Evolutionary conservation across 768 basidiomycete species (phyloP).

Genomic region (Sistotremastrum niveocremeum): DNA sequence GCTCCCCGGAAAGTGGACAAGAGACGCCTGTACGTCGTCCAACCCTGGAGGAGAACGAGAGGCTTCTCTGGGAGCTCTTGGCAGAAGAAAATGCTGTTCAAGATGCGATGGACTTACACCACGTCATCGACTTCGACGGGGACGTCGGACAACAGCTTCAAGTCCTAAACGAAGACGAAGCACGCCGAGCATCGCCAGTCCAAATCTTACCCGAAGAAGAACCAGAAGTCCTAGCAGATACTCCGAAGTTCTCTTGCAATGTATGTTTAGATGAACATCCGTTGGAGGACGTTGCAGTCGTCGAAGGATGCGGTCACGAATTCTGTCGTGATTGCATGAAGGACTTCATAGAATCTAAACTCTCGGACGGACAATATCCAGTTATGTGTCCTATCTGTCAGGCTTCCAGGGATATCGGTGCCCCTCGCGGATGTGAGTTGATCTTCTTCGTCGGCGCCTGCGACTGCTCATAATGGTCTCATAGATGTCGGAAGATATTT

Average conservation of each 20-base stretch:
- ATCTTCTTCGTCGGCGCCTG: constrained; percentile 4
- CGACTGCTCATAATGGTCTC: neutral
- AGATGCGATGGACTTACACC: too few species aligned
- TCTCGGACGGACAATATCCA: constrained; percentile 42
- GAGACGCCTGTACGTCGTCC: too few species aligned
- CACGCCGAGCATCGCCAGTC: too few species aligned
- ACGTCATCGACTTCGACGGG: too few species aligned
- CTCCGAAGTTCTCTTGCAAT: constrained; percentile 30
- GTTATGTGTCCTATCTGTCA: constrained; percentile 49
- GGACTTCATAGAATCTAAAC: constrained; percentile 27
- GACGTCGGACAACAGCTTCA: too few species aligned
- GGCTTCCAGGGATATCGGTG: constrained; percentile 12
- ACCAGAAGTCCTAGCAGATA: too few species aligned
- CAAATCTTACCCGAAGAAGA: too few species aligned
- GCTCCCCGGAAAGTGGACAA: too few species aligned
- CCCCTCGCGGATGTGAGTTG: constrained; percentile 19
- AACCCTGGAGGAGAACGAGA: too few species aligned
- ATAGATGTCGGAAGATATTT: constrained; percentile 27
- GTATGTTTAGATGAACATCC: constrained; percentile 41
- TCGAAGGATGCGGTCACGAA: constrained; percentile 33
- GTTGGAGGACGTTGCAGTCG: constrained; percentile 26
- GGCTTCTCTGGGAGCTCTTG: too few species aligned
- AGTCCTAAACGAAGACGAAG: too few species aligned
- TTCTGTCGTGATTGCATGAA: constrained; percentile 43
- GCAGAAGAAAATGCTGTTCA: too few species aligned